Evolutionary conservation across 768 basidiomycete species (phyloP).

Genomic region (Trametes cubensis): DNA sequence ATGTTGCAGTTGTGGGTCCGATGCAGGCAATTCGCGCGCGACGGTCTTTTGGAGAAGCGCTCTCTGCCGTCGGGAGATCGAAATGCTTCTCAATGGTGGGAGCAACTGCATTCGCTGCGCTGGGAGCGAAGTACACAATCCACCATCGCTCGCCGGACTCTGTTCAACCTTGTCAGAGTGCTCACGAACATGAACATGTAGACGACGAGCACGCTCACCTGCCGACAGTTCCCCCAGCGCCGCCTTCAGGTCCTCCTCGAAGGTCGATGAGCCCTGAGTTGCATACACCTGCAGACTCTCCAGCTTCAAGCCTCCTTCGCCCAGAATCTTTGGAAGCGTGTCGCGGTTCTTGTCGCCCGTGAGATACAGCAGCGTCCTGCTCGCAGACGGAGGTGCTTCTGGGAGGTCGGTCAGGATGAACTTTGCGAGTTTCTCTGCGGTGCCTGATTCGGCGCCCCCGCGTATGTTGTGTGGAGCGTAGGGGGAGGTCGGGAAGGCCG

Average conservation of each 20-base stretch:
- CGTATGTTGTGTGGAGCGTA: conserved; percentile 41
- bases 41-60: not conserved
- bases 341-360: conserved; percentile 89
- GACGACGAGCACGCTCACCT: not conserved
- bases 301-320: conserved; percentile 46
- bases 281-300: conserved; percentile 67
- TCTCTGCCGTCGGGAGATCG: conserved; percentile 32
- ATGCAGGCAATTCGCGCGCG: conserved; percentile 54
- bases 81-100: conserved; percentile 55
- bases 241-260: conserved; percentile 45
- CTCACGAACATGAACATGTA: not conserved
- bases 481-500: conserved; percentile 31
- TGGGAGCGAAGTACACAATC: conserved; percentile 80
- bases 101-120: conserved; percentile 58
- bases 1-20: conserved; percentile 65
- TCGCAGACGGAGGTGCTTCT: conserved; percentile 8
- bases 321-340: conserved; percentile 56
- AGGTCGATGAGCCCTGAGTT: conserved; percentile 59
- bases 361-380: conserved; percentile 61
- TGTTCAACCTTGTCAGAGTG: not conserved
- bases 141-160: conserved; percentile 47
- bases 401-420: conserved; percentile 55
- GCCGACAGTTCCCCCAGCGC: not conserved
- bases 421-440: conserved; percentile 63
- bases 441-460: conserved; percentile 59